These are phyloP conservation scores for Westerdykella sp. DNA, from an alignment of 2,329 filamentous ascomycete species.

Conservation along the genomic window DNA sequence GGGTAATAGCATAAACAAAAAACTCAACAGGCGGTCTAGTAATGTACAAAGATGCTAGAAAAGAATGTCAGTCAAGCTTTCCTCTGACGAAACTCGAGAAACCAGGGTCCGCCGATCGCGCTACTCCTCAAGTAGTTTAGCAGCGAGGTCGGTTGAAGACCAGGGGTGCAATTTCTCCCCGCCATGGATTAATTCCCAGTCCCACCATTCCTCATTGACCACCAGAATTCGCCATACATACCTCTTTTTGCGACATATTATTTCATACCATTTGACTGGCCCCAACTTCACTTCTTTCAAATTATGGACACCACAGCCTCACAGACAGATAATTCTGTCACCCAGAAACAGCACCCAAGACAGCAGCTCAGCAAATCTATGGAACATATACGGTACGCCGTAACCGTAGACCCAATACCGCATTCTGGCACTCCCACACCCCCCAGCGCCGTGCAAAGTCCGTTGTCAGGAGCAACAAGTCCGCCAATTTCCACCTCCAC, in stretches of 20 bases:
- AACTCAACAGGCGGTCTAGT: too few relatives aligned
- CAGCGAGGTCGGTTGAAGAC: too few relatives aligned
- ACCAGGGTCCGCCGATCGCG: neutral
- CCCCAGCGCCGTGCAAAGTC: conserved; percentile 5
- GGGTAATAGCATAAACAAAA: too few relatives aligned
- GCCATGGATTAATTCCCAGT: too few relatives aligned
- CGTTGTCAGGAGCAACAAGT: conserved; percentile 6
- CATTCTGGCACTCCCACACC: conserved; percentile 11
- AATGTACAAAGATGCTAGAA: too few relatives aligned
- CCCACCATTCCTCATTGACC: too few relatives aligned
- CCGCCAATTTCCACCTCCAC: conserved; percentile 6
- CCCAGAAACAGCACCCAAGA: conserved; percentile 28
- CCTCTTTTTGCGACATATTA: too few relatives aligned
- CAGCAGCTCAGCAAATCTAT: conserved; percentile 48
- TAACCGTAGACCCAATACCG: conserved; percentile 37
- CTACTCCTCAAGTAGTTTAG: neutral
- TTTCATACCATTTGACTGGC: neutral
- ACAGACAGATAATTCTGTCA: conserved; percentile 28
- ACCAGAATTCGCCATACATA: too few relatives aligned
- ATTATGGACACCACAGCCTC: conserved; percentile 4
- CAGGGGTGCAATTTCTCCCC: too few relatives aligned
- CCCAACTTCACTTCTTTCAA: neutral
- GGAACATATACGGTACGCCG: conserved; percentile 48
- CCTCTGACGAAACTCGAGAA: too few relatives aligned
- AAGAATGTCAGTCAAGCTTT: too few relatives aligned